Base-by-base conservation (phyloP, 805 yeast genomes). In the Kuraishia hungarica region DNA sequence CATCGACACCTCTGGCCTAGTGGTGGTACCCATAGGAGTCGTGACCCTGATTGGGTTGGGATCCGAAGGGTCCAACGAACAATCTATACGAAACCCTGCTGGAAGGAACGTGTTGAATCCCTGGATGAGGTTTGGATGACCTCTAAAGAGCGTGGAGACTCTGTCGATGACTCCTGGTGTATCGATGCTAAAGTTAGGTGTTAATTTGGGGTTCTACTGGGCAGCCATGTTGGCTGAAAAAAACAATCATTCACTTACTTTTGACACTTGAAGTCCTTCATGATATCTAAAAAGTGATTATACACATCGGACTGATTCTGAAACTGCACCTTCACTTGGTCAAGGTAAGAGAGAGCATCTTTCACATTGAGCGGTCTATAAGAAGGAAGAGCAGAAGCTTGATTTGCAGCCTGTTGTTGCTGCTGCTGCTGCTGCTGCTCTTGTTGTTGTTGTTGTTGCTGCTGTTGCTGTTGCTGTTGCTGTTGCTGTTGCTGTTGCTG, bases 131-230 rank as follows among this genome's bases (percentile, higher is more conserved):
- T 86, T 83, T 1, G 97, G 97, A 69, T 91, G 97, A 15, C 97
- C 98, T 59, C 92, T 82, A 69, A 94, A 94, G 55, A 94, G 74
- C 1, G 87, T 80, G 0, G 97, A 89, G 1, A 94, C 99, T 56
- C 99, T 78, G 68, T 93, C 97, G 67, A 94, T 94, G 28, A 94
- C 99, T 39, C 98, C 99, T 0, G 98, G 99, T 0, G 99, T 94
- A 69, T 94, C 98, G 63, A 94, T 92, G 58, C 84, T 73, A 58
- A 20, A 35, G 19, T 21, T 51, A 47, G 20, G 28, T 53, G 68
- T 66, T 64, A 64, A 63, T 64, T 58, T 49, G 50, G 35, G 13
- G 50, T 49, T 15, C 24, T 46, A 39, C 22, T 65, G 51, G 7
- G 2, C n/a, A 21, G 20, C 52, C 29, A 26, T 10, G 5, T 10